Evolutionary conservation across 2,329 filamentous ascomycete species (phyloP).

Genomic region (Phaeosphaeria sp.): DNA sequence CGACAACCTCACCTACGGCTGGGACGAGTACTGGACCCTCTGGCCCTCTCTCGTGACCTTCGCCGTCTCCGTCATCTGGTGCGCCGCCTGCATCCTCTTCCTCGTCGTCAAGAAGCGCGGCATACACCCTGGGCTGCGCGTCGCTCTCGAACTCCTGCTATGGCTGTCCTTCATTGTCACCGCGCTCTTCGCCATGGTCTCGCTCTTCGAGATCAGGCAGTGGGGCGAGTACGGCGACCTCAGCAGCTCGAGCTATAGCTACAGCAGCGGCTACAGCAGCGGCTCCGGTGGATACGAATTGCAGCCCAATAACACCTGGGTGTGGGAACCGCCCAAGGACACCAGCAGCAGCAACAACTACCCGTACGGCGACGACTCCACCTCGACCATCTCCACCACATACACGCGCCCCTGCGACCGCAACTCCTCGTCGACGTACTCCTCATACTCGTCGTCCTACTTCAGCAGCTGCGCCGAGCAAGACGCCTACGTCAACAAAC

Average conservation of each 20-base stretch:
- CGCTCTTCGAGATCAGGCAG: conserved; percentile 13
- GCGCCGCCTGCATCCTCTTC: conserved; percentile 30
- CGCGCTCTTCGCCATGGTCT: conserved; percentile 30
- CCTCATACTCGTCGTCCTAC: background rate
- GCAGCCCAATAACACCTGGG: conserved; percentile 41
- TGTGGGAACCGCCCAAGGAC: conserved; percentile 20
- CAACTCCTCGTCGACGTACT: background rate
- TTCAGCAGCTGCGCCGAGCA: conserved; percentile 37
- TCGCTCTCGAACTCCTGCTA: conserved; percentile 45
- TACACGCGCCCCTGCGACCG: conserved; percentile 23
- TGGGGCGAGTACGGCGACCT: conserved; percentile 32
- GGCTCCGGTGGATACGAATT: conserved; percentile 30
- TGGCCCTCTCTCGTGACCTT: conserved; percentile 41
- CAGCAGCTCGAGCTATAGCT: background rate
- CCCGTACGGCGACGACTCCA: background rate
- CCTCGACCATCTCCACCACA: conserved; percentile 12
- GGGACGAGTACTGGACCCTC: conserved; percentile 19
- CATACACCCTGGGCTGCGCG: conserved; percentile 43
- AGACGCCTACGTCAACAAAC: conserved; percentile 39
- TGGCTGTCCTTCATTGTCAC: conserved; percentile 44
- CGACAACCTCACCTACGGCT: conserved; percentile 13
- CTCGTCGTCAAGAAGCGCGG: conserved; percentile 34
- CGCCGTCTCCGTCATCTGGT: conserved; percentile 39
- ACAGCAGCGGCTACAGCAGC: conserved; percentile 15
- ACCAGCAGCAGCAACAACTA: background rate